Evolutionary conservation across 2,329 filamentous ascomycete species (phyloP), one percentile per base, ranked within the genome.

Genomic region (Penicillium olsonii): DNA sequence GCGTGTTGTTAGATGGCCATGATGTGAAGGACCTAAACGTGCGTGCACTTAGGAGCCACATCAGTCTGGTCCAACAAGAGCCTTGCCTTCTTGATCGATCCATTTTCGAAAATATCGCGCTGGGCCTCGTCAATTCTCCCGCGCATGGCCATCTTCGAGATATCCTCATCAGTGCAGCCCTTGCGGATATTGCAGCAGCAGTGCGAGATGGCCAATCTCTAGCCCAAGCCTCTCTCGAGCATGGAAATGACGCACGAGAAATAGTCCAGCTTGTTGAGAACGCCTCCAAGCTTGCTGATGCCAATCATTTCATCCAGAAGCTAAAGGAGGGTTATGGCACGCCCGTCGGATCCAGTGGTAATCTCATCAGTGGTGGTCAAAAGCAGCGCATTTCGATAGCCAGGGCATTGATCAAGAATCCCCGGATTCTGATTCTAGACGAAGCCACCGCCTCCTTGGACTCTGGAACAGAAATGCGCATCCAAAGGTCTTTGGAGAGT

Each of bases 311-410:
- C 17, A 54, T 54, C 24, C 34, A 38, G 10, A 43, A 38, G 9
- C 40, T 54, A 3, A 24, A 45, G 5, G 43, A 45, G 37, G 84
- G 86, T 1, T 91, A 90, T 68, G 73, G 81, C 15, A 95, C 90
- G 0, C 50, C 82, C 0, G 77, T 95, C 0, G 90, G 90, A 1
- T 87, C 90, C 33, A 87, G 88, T 5, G 88, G 89, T 0, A 79
- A 85, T 15, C 71, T 78, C 0, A 70, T 96, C 0, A 90, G 85
- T 0, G 90, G 90, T 0, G 92, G 92, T 0, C 91, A 96, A 67
- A 82, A 85, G 0, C 91, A 96, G 66, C 79, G 90, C 1, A 72
- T 96, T 2, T 84, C 84, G 22, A 89, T 96, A 51, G 90, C 91
- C 0, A 78, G 91, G 1, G 90, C 90, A 0, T 74, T 96, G 0